Evolutionary conservation across 495 filamentous ascomycete species (phyloP).

Genomic region (Daldinia loculata): DNA sequence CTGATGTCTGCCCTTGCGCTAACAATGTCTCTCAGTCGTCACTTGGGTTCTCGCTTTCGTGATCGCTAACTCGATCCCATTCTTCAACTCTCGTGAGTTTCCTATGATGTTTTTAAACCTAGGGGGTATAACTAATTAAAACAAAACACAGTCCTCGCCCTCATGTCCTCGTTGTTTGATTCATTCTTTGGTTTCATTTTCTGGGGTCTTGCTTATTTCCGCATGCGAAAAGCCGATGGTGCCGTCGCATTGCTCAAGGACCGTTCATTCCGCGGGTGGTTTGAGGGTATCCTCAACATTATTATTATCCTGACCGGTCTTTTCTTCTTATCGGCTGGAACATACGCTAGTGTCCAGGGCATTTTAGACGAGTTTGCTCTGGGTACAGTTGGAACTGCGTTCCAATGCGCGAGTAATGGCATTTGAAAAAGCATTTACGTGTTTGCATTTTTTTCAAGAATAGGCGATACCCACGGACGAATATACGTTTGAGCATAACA

Average conservation of each 20-base stretch:
- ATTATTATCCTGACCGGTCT: conserved; percentile 74
- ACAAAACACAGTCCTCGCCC: conserved; percentile 66
- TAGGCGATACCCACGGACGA: neutral
- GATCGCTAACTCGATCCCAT: conserved; percentile 88
- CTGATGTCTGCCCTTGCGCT: conserved; percentile 7
- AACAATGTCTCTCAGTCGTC: conserved; percentile 48
- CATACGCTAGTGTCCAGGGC: conserved; percentile 77
- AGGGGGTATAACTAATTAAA: conserved; percentile 10
- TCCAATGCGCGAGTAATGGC: conserved; percentile 72
- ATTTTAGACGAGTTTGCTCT: conserved; percentile 68
- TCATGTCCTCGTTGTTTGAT: conserved; percentile 92
- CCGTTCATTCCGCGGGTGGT: conserved; percentile 67
- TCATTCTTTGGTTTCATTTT: conserved; percentile 95
- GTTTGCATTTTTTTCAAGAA: neutral
- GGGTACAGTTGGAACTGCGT: conserved; percentile 65
- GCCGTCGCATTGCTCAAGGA: conserved; percentile 66
- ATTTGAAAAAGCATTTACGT: conserved; percentile 38
- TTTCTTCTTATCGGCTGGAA: conserved; percentile 79
- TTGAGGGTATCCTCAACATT: conserved; percentile 71
- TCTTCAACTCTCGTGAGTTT: conserved; percentile 74
- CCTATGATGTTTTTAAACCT: neutral
- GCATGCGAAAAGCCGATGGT: conserved; percentile 77
- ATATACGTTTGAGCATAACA: neutral
- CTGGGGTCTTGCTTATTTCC: conserved; percentile 88
- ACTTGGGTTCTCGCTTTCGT: conserved; percentile 84